Base-by-base conservation (phyloP, 1,139 yeast species). In the Sugiyamaella japonica region DNA sequence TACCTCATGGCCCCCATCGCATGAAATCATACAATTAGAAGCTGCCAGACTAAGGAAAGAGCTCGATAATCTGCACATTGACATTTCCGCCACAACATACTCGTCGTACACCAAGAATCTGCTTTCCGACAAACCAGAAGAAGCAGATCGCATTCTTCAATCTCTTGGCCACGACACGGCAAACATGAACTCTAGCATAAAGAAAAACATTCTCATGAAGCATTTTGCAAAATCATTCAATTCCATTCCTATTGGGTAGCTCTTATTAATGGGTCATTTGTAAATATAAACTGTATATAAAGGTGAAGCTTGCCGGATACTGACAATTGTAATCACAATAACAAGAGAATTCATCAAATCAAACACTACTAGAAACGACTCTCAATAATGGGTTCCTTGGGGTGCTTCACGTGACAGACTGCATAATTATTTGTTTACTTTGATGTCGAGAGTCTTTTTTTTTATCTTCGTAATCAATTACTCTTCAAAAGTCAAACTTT, bases 1-100 rank as follows among this genome's bases (percentile, higher is more conserved):
- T 53, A 71, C 75, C 47, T 74, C 82, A 55, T 85, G 89, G 84
- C 88, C 90, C 36, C 80, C 76, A 62, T 62, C 62, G 17, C 61
- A 57, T 48, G 61, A 59, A 32, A 52, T 64, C n/a, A 61, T 68
- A 32, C 51, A 61, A 39, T 62, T 72, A 45, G 69, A 70, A 38
- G 55, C 68, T 28, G 58, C 61, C 17, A 48, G 49, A 31, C 58
- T 70, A 16, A 63, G 63, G 42, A 44, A 57, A 15, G 65, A 67
- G 55, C 58, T 71, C 39, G 61, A 61, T n/a, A 55, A 51, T 16
- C 55, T 72, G 31, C 58, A 64, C 10, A 40, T 57, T 20, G 63
- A 62, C 47, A 63, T 69, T 44, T 57, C 58, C 15, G 63, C 64
- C 51, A 59, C 62, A 32, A 57, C 59, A 23, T 63, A 64, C 52